phyloP scores from a whole-genome alignment of 2,329 filamentous ascomycete species.

The Fusarium papillatum region DNA sequence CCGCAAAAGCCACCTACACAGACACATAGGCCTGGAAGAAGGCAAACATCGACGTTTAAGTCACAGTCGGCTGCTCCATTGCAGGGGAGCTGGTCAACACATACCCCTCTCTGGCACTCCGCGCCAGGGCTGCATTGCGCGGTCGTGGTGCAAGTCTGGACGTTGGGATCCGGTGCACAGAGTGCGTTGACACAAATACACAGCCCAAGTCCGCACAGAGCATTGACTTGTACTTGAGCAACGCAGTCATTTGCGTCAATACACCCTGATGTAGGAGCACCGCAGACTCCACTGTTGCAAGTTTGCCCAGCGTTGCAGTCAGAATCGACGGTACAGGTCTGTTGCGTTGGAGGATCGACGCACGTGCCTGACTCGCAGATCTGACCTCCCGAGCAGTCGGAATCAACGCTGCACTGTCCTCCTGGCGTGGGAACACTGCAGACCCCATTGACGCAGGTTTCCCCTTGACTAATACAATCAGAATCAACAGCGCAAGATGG shows the following conservation, averaged over 20 bases:
- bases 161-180: slow-evolving; percentile 1
- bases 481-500: not conserved
- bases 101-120: slow-evolving; percentile 11
- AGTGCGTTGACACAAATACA: slow-evolving; percentile 25
- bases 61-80: not conserved
- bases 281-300: slow-evolving; percentile 11
- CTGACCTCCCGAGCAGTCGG: not conserved
- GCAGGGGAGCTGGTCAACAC: not conserved
- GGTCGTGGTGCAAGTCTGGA: not conserved
- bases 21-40: not conserved
- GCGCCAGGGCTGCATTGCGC: not conserved
- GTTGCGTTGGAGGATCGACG: not conserved
- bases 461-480: slow-evolving; percentile 7
- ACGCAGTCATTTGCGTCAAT: slow-evolving; percentile 14
- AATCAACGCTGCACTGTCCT: not conserved
- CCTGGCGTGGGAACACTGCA: not conserved
- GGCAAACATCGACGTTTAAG: not conserved
- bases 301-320: slow-evolving; percentile 24
- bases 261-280: not conserved
- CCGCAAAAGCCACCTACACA: not conserved
- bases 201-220: slow-evolving; percentile 26
- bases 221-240: not conserved
- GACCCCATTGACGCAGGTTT: slow-evolving; percentile 9
- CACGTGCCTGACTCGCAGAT: not conserved
- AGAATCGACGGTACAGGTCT: not conserved